Conservation (phyloP, 345 rosid genomes). For the Eucalyptus polyanthemos region DNA sequence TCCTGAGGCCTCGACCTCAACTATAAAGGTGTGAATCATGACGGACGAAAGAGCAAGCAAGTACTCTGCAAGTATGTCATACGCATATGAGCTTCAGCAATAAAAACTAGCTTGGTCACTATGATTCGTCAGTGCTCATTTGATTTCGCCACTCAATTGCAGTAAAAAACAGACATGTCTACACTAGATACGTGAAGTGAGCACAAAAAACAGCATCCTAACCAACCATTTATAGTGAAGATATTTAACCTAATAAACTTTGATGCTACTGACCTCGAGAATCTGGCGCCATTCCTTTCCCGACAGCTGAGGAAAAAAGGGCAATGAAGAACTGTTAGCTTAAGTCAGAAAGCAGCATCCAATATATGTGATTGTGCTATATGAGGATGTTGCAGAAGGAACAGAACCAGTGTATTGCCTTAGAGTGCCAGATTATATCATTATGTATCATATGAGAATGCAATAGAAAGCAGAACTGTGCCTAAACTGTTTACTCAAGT, state of each 20-base stretch:
- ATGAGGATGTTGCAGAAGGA: not conserved
- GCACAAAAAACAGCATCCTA: not conserved
- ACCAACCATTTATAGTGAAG: not conserved
- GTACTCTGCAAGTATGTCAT: slow-evolving; percentile 40
- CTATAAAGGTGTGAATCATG: slow-evolving; percentile 36
- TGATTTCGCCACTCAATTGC: not conserved
- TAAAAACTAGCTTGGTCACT: not conserved
- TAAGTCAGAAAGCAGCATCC: not conserved
- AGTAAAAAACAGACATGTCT: not conserved
- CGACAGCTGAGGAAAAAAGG: slow-evolving; percentile 26
- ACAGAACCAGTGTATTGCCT: not conserved
- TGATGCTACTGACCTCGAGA: slow-evolving; percentile 52
- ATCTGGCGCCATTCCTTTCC: slow-evolving; percentile 74
- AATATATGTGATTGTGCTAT: not conserved
- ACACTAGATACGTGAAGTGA: not conserved
- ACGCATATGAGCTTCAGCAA: slow-evolving; percentile 15
- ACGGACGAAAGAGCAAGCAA: slow-evolving; percentile 25
- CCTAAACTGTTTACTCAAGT: not conserved
- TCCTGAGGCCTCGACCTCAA: slow-evolving; percentile 32
- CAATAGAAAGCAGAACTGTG: not conserved
- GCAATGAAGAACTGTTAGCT: not conserved
- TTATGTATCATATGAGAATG: not conserved
- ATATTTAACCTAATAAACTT: not conserved
- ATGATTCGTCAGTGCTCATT: not conserved
- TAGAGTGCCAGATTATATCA: not conserved